Evolutionary conservation across 2,329 filamentous ascomycete species (phyloP), one percentile per base, ranked within the genome.

Genomic region (Cytospora piceicola): DNA sequence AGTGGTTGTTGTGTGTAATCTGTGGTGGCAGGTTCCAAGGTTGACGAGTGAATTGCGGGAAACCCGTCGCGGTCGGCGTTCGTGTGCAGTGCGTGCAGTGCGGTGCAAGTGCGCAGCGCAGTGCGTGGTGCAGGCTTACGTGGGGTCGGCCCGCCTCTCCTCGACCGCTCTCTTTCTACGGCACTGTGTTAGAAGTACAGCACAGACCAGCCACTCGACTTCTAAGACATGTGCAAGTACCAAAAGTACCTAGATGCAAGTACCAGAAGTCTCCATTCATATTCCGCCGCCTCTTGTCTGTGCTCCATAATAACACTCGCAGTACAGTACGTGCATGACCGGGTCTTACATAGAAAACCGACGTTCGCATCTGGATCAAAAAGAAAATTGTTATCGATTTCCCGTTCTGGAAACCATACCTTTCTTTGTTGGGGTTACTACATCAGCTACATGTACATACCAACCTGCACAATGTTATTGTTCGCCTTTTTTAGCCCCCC

Each of bases 161-260:
- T 46, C 5, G 15, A 46, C 20, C n/a, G n/a, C 42, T 22, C 42
- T n/a, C 7, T 7, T 22, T 46, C 6, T 2, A n/a, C n/a, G n/a
- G n/a, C n/a, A n/a, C n/a, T n/a, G n/a, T n/a, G n/a, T n/a, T n/a
- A n/a, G n/a, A n/a, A 42, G 15, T 17, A 42, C 22, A 24, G 46
- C 46, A 49, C 46, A 49, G 46, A 49, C 46, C 46, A 49, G 46
- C 46, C 46, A 49, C 46, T n/a, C 46, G 22, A 49, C n/a, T 49
- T 49, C 9, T 49, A 22, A 22, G 17, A 49, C 17, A 24, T 24
- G 11, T 22, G 20, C 8, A 46, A 7, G 7, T 22, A n/a, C n/a
- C n/a, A n/a, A n/a, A n/a, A 9, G 42, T 11, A 22, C 1, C n/a
- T 11, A 20, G 20, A 22, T 46, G 1, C 42, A n/a, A 32, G 9